Percentiles rank a stretch among this genome's conserved stretches.
phyloP scores from a whole-genome alignment of 108 stramenopile species.

The Nitzschia putrida region DNA sequence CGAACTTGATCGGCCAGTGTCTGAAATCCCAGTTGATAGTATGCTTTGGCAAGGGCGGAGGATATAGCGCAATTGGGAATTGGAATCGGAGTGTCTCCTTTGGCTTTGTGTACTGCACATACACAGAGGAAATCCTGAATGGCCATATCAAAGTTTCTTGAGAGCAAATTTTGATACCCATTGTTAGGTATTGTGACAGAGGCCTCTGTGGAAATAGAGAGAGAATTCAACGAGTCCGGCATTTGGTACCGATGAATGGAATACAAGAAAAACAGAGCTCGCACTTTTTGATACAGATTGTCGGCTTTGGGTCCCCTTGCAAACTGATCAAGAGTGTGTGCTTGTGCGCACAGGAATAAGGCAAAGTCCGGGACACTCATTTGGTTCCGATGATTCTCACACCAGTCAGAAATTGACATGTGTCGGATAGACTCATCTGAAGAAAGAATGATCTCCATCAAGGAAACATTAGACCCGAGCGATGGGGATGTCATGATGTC shows the following conservation, averaged over 20 bases:
- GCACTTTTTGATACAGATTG: constrained; percentile 43
- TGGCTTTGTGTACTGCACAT: not conserved
- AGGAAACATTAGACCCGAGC: not conserved
- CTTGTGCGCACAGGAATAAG: not conserved
- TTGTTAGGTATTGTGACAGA: constrained; percentile 32
- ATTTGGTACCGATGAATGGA: constrained; percentile 59
- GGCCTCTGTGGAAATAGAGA: not conserved
- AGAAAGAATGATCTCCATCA: constrained; percentile 28
- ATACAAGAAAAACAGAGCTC: constrained; percentile 53
- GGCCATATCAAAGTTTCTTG: constrained; percentile 47
- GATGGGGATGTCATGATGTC: too few relatives aligned
- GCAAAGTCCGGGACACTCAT: too few relatives aligned
- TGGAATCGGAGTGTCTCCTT: not conserved
- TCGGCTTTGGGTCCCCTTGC: constrained; percentile 1
- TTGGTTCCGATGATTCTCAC: not conserved
- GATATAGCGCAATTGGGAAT: constrained; percentile 38
- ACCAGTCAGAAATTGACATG: constrained; percentile 20
- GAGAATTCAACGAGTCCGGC: not conserved
- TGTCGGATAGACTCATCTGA: constrained; percentile 19
- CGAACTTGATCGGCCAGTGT: constrained; percentile 60
- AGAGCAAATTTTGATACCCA: constrained; percentile 45
- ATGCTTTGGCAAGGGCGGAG: constrained; percentile 51
- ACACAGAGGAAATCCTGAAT: constrained; percentile 43
- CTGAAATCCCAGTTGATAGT: constrained; percentile 58
- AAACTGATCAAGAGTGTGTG: constrained; percentile 26